Evolutionary conservation across 2,329 filamentous ascomycete genomes (phyloP), one percentile per base, ranked within the genome.

Genomic region (Orbilia ellipsospora): DNA sequence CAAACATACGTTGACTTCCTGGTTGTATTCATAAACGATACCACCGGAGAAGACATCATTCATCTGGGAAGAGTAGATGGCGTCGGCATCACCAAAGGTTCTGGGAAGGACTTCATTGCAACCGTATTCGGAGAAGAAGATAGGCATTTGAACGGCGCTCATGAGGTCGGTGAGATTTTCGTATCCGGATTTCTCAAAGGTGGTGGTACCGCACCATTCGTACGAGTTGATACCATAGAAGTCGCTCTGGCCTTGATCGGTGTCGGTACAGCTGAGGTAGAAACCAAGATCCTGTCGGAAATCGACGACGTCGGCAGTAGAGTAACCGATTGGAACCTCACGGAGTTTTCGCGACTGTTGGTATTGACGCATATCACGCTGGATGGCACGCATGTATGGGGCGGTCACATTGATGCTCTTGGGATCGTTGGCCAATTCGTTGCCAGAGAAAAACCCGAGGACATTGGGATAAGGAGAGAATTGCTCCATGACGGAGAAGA

Each of bases 51-150:
- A 89, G 68, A 88, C 84, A 16, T 85, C 81, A 12, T 83, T 89
- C 90, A 94, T 93, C 77, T 92, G 79, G 45, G 85, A 80, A 68
- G 90, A 87, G 82, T 94, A 94, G 78, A 95, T 88, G 77, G 89
- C 85, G 66, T 84, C 85, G 12, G 93, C 90, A 83, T 95, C 92
- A 78, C 90, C 90, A 84, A 93, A 95, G 79, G 89, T 83, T 78
- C 92, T 90, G 13, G 90, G 89, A n/a, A 84, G 81, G 13, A 89
- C 88, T 44, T 86, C 84, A 84, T 93, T 94, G 87, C 92, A 94
- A 75, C 92, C 92, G 79, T 86, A 87, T 36, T 95, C 92, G 77
- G 90, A 92, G 85, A 92, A 94, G 86, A 94, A 94, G 79, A 94
- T 86, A 36, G 92, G 92, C 44, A 93, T 86, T 15, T 89, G 87